Evolutionary conservation across 129 eudicot species (phyloP).

Genomic region (Flaveria brownii): DNA sequence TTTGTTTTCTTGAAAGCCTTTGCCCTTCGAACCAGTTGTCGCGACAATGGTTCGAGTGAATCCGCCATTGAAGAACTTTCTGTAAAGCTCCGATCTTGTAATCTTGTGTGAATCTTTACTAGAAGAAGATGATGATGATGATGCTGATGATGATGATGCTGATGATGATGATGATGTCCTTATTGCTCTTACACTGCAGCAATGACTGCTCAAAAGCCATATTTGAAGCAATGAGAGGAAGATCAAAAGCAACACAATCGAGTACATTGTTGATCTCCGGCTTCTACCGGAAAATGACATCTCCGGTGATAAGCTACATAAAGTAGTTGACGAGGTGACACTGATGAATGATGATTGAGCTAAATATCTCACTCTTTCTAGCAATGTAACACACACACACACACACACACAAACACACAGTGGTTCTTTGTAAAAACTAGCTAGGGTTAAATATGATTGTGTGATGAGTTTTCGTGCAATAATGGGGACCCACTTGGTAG

Average conservation of each 20-base stretch:
- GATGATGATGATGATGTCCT: constrained; percentile 37
- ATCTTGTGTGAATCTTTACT: constrained; percentile 22
- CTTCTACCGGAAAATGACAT: constrained; percentile 44
- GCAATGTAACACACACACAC: constrained; percentile 5
- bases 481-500: constrained; percentile 32
- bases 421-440: constrained; percentile 24
- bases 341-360: not conserved
- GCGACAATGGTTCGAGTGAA: constrained; percentile 30
- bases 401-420: not conserved
- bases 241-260: constrained; percentile 40
- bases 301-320: constrained; percentile 44
- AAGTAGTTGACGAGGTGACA: constrained; percentile 18
- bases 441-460: constrained; percentile 33
- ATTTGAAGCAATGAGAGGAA: constrained; percentile 43
- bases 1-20: constrained; percentile 50
- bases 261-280: constrained; percentile 26
- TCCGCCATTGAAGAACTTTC: constrained; percentile 50
- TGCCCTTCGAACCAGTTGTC: constrained; percentile 18
- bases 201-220: constrained; percentile 32
- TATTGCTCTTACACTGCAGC: constrained; percentile 52
- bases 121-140: no score
- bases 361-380: constrained; percentile 2
- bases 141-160: constrained; percentile 11
- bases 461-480: constrained; percentile 27
- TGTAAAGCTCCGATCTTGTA: constrained; percentile 42